Conservation (phyloP, 2,329 filamentous ascomycete genomes). For the Fusarium tupiense region DNA sequence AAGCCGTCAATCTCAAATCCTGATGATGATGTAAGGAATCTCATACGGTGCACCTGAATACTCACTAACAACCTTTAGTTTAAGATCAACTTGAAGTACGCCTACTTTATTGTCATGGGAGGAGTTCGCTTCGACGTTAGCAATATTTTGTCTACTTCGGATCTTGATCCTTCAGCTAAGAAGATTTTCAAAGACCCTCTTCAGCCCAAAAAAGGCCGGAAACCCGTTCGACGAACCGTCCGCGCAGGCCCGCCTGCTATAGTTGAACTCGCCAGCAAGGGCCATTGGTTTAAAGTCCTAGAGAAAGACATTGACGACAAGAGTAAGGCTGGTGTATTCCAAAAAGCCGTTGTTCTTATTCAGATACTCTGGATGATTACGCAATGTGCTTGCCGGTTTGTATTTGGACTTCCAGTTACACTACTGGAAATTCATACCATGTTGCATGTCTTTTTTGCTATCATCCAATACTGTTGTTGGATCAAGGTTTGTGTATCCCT, state of each 20-base stretch:
- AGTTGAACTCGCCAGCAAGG: neutral
- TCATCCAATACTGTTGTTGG: neutral
- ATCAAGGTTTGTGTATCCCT: neutral
- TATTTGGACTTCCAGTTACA: neutral
- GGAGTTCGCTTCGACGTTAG: neutral
- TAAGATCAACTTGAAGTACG: neutral
- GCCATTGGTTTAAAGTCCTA: neutral
- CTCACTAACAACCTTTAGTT: neutral
- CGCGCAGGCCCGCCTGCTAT: neutral
- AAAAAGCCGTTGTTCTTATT: neutral
- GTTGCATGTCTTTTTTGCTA: neutral
- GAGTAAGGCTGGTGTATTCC: neutral
- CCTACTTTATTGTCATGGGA: slow-evolving; percentile 1
- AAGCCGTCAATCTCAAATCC: rapidly evolving
- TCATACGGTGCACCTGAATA: rapidly evolving
- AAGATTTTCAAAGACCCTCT: neutral
- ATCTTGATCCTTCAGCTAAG: neutral
- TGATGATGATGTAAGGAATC: neutral
- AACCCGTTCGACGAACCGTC: neutral
- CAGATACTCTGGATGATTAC: neutral
- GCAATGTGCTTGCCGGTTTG: neutral
- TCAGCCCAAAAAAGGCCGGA: neutral
- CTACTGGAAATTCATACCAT: neutral
- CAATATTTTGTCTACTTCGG: neutral
- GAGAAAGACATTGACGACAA: neutral